Base-by-base conservation (phyloP, 1,139 yeast genomes). In the Kodamaea arcana region DNA sequence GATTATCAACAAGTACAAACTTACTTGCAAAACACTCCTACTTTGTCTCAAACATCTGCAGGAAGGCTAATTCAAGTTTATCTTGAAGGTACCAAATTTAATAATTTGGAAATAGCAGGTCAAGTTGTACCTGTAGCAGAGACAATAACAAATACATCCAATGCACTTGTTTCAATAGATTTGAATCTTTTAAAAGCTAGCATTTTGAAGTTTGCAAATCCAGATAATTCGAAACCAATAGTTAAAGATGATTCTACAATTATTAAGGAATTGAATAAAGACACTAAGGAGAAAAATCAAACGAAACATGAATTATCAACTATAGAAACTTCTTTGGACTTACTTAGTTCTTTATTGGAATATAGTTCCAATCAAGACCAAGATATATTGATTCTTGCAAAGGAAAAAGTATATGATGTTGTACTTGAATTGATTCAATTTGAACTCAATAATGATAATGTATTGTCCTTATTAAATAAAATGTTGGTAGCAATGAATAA, bases 321-420 rank as follows among this genome's bases (percentile, higher is more conserved):
- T 3, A 64, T 84, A 22, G 95, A 86, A 48, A 69, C 81, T 1
- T 68, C 83, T 0, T 61, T 88, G 26, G 97, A 90, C 52, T 58
- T 90, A 24, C 65, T 85, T 23, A 79, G 96, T 1, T 81, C 92
- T 1, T 64, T 81, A 6, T 74, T 85, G 47, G 97, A 90, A 53
- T 80, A 54, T 35, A 61, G 72, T 3, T 43, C 57, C 8, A 52
- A 55, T 33, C 70, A 62, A 29, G 40, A 41, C 11, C 40, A 37
- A 16, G 44, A 40, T 15, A 20, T 39, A 14, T 30, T 32, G 16
- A 34, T 38, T 13, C 38, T 46, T 10, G 47, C 47, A 13, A 53
- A 48, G 10, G 52, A 58, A 3, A 45, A 50, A 3, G 54, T 64
- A 1, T 57, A 67, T 30, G 76, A 80, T 3, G 54, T 64, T 12